Conservation (phyloP, 179 eudicot species). For the Spinacia oleracea region DNA sequence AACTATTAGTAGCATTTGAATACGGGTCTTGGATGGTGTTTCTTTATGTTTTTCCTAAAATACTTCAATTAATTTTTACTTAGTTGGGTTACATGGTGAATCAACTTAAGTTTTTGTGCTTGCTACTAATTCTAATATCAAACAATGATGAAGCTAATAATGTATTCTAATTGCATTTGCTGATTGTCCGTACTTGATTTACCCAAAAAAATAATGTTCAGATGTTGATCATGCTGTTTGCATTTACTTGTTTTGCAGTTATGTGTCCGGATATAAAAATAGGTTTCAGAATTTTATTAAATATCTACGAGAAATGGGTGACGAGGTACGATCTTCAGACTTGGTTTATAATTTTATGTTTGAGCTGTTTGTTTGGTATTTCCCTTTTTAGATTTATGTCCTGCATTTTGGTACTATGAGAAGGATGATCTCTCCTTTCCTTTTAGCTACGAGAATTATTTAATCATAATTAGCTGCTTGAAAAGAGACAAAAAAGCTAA, state of each 20-base stretch:
- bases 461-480: background rate
- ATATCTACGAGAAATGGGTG: slow-evolving; percentile 97
- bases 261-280: slow-evolving; percentile 93
- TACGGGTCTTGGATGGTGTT: background rate
- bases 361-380: background rate
- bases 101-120: background rate
- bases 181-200: slow-evolving; percentile 8
- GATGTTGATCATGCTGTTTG: slow-evolving; percentile 3
- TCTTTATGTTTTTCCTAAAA: background rate
- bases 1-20: background rate
- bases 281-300: slow-evolving; percentile 95
- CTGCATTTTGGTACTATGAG: background rate
- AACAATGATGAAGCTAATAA: background rate
- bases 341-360: no score
- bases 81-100: background rate
- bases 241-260: slow-evolving; percentile 54
- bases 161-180: background rate
- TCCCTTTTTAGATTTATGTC: background rate
- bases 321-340: slow-evolving; percentile 59
- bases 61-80: background rate
- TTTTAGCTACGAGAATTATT: background rate
- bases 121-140: background rate
- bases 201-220: background rate
- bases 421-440: background rate
- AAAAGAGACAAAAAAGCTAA: background rate